A percentile compares a stretch with the other conserved stretches of the same genome.
These are phyloP conservation scores for Fusarium sulawesiense DNA, from an alignment of 2,329 filamentous ascomycete species.

Conservation along the genomic window DNA sequence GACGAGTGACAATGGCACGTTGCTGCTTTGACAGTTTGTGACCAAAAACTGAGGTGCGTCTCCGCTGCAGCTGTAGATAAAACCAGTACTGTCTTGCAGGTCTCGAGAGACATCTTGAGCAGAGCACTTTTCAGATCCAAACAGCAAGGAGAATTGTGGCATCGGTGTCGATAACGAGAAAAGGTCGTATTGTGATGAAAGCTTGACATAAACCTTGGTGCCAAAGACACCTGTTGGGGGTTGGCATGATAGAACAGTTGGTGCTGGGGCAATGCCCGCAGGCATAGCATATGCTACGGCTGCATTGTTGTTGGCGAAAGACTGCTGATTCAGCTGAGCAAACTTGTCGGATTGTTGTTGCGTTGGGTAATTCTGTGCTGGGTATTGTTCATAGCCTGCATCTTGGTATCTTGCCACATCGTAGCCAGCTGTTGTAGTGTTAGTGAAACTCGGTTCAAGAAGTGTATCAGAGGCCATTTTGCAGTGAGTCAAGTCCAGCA, in stretches of 20 bases:
- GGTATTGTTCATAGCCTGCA: constrained; percentile 65
- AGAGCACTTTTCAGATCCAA: constrained; percentile 78
- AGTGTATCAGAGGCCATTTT: background rate
- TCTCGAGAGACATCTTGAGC: constrained; percentile 71
- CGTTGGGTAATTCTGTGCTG: constrained; percentile 58
- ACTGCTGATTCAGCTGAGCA: constrained; percentile 65
- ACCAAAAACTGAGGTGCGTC: constrained; percentile 73
- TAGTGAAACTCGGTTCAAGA: constrained; percentile 13
- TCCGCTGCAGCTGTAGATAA: constrained; percentile 77
- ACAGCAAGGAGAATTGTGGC: constrained; percentile 74
- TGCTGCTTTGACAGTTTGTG: constrained; percentile 62
- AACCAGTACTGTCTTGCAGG: constrained; percentile 68
- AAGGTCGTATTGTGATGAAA: constrained; percentile 81
- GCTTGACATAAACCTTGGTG: constrained; percentile 77
- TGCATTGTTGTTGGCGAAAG: constrained; percentile 70
- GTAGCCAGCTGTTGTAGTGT: constrained; percentile 59
- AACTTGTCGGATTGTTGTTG: constrained; percentile 64
- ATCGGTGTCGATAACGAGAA: constrained; percentile 64
- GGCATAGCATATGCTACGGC: constrained; percentile 75
- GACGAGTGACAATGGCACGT: constrained; percentile 66
- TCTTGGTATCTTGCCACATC: constrained; percentile 71
- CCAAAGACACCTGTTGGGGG: constrained; percentile 76
- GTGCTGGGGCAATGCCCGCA: constrained; percentile 49
- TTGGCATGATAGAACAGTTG: constrained; percentile 75
- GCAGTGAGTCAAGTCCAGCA: background rate